Evolutionary conservation across 2,329 filamentous ascomycete species (phyloP).

Genomic region (Exophiala sideris): DNA sequence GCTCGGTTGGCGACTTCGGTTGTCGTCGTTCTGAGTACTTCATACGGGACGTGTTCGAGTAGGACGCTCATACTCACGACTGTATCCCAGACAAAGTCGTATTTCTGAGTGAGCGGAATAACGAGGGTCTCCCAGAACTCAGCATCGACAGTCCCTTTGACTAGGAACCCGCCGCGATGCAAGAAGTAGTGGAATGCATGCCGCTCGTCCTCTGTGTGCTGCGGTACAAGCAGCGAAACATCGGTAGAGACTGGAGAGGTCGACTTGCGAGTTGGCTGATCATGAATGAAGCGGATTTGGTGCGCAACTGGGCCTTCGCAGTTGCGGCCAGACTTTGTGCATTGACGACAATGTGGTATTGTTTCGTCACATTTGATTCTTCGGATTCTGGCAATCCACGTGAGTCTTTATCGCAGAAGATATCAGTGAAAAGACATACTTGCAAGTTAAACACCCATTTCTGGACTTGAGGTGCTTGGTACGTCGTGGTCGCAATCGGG

Average conservation of each 20-base stretch:
- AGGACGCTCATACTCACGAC: conserved; percentile 38
- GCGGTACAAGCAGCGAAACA: conserved; percentile 13
- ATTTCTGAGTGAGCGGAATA: conserved; percentile 35
- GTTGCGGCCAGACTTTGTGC: conserved; percentile 19
- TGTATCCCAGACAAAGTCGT: conserved; percentile 40
- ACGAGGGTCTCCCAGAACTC: conserved; percentile 38
- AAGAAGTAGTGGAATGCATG: conserved; percentile 40
- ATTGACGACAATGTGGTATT: conserved; percentile 18
- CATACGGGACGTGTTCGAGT: conserved; percentile 30
- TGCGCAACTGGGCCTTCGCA: conserved; percentile 17
- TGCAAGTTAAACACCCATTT: background rate
- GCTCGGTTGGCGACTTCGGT: background rate
- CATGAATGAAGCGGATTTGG: conserved; percentile 15
- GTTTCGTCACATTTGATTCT: conserved; percentile 24
- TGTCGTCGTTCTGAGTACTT: background rate
- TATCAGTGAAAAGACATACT: background rate
- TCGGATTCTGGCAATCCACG: conserved; percentile 8
- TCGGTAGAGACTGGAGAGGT: conserved; percentile 5
- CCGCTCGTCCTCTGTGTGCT: conserved; percentile 28
- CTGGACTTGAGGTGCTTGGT: background rate
- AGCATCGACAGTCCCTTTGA: conserved; percentile 35
- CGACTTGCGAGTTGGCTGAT: conserved; percentile 3
- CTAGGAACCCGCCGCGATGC: conserved; percentile 31
- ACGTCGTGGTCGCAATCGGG: background rate
- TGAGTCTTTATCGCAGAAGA: background rate